Conservation (phyloP, 1,284 basidiomycete species). For the Cronartium quercuum region DNA sequence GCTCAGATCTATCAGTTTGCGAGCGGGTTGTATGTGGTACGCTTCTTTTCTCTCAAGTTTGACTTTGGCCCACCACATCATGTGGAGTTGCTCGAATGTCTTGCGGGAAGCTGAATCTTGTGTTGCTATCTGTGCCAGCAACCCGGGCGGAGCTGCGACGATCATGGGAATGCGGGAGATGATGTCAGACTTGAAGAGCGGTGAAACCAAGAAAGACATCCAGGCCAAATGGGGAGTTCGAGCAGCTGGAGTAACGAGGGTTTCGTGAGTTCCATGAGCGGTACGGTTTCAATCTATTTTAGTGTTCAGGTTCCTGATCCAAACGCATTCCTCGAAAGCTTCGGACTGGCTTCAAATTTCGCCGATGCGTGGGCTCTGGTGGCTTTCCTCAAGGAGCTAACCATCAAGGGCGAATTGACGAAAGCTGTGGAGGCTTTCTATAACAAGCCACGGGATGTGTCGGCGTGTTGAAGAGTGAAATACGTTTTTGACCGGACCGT, state of each 20-base stretch:
- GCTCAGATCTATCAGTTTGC: constrained; percentile 16
- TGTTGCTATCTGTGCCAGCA: not conserved
- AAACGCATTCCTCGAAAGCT: not conserved
- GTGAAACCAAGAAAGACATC: constrained; percentile 35
- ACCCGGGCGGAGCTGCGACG: constrained; percentile 26
- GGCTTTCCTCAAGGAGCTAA: constrained; percentile 11
- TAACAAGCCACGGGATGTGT: constrained; percentile 20
- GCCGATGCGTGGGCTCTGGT: constrained; percentile 17
- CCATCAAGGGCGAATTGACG: not conserved
- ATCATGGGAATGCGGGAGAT: constrained; percentile 31
- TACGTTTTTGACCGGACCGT: too few relatives aligned
- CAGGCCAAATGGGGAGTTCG: constrained; percentile 31
- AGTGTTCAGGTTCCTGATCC: not conserved
- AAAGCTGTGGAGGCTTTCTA: constrained; percentile 11
- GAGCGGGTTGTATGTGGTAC: constrained; percentile 33
- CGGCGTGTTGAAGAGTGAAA: constrained; percentile 5
- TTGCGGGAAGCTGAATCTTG: not conserved
- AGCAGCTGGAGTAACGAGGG: constrained; percentile 30
- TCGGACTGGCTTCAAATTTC: constrained; percentile 30
- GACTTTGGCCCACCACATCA: not conserved
- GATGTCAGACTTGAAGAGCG: constrained; percentile 17
- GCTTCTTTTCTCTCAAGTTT: not conserved
- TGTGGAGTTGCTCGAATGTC: not conserved
- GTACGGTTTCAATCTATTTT: not conserved
- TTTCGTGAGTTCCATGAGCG: constrained; percentile 3